Evolutionary conservation across 2,329 filamentous ascomycete genomes (phyloP).

Genomic region (Alternaria gaisen): DNA sequence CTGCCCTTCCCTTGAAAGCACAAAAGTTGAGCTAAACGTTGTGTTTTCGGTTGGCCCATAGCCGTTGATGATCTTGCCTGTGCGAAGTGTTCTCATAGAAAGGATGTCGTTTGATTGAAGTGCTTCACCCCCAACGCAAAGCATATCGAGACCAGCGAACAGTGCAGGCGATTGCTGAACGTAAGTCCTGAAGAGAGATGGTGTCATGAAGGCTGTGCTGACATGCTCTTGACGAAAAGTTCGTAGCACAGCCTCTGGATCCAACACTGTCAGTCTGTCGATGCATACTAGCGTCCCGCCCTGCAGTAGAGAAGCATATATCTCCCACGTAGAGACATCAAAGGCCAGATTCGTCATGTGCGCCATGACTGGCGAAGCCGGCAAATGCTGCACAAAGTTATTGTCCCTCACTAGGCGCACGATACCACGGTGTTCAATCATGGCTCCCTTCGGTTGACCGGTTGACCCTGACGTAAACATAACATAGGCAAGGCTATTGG

Average conservation of each 20-base stretch:
- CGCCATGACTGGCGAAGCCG: background rate
- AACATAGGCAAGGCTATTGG: conserved; percentile 60
- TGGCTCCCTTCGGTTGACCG: conserved; percentile 64
- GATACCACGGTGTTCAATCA: conserved; percentile 61
- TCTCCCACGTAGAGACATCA: background rate
- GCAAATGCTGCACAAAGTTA: background rate
- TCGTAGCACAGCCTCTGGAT: background rate
- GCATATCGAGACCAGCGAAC: background rate
- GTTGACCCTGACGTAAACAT: conserved; percentile 61
- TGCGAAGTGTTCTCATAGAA: background rate
- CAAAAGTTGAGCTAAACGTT: conserved; percentile 56
- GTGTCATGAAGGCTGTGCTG: conserved; percentile 15
- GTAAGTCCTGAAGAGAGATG: background rate
- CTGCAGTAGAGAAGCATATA: background rate
- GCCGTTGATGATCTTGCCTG: conserved; percentile 16
- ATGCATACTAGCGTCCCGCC: background rate
- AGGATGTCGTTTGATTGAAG: too few species aligned
- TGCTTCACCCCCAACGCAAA: conserved; percentile 6
- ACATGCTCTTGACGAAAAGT: background rate
- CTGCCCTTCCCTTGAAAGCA: background rate
- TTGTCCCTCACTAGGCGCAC: background rate
- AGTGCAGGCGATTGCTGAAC: background rate
- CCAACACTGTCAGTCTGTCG: background rate
- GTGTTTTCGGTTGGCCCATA: conserved; percentile 33
- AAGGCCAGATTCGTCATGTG: background rate